Evolutionary conservation across 495 filamentous ascomycete genomes (phyloP).

Genomic region (Penicillium silybi): DNA sequence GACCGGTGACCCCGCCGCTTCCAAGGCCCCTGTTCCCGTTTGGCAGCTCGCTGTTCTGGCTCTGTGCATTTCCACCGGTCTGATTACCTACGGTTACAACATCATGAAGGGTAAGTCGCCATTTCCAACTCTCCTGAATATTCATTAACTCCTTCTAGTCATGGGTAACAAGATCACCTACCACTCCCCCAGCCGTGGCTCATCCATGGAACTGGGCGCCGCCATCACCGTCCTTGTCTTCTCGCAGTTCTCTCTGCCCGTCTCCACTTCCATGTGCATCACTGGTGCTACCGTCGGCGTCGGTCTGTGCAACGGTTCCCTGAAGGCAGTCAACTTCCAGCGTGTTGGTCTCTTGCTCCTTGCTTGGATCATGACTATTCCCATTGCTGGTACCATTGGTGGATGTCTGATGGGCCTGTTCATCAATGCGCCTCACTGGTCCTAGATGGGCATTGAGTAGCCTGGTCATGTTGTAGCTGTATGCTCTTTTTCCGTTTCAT

Average conservation of each 20-base stretch:
- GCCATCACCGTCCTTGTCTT: conserved; percentile 63
- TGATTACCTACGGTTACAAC: conserved; percentile 64
- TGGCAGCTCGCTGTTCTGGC: conserved; percentile 58
- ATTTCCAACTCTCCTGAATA: background rate
- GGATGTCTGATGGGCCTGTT: conserved; percentile 60
- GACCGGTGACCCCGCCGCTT: conserved; percentile 40
- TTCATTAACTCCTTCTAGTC: conserved; percentile 32
- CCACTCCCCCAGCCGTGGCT: conserved; percentile 58
- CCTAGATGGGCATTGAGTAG: background rate
- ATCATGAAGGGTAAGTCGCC: conserved; percentile 55
- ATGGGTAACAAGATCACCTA: conserved; percentile 69
- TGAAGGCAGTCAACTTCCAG: conserved; percentile 62
- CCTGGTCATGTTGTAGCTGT: background rate
- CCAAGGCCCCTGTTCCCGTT: conserved; percentile 53
- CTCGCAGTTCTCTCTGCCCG: conserved; percentile 57
- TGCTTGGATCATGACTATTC: conserved; percentile 62
- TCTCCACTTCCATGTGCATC: conserved; percentile 58
- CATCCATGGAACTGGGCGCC: conserved; percentile 63
- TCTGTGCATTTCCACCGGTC: conserved; percentile 51
- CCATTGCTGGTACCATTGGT: conserved; percentile 56
- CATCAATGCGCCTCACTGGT: conserved; percentile 55
- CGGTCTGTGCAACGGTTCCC: conserved; percentile 52
- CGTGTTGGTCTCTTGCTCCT: conserved; percentile 50
- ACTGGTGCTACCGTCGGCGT: conserved; percentile 56
- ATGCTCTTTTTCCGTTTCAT: too few relatives aligned